Evolutionary conservation across 176 grass and related monocot species (phyloP), one percentile per base, ranked within the genome.

Genomic region (Luzula sylvatica): DNA sequence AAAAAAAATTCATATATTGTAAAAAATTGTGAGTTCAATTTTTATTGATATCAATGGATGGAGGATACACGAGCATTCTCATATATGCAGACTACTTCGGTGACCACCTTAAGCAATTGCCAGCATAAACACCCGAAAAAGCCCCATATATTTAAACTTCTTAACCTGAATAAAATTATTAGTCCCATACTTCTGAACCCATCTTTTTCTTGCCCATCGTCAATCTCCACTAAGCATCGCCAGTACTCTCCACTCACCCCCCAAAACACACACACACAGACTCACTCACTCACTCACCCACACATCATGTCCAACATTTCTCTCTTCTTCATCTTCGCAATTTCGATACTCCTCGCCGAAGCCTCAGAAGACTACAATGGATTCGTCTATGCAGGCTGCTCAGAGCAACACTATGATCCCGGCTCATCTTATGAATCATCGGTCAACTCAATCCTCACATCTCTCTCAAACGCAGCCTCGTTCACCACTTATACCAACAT

Each of bases 331-430:
- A 20, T 66, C 14, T n/a, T 83, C 51, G 50, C 51, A 4, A 23
- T 80, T 5, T 51, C 79, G 45, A 20, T 56, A 6, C 44, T 43
- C 14, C 38, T 3, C 15, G 8, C 41, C 26, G 9, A 0, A n/a
- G 47, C 61, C 18, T 23, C 46, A 18, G 83, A 75, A 16, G 79
- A 83, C 69, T 71, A 71, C 66, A 74, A 70, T 12, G 72, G 65
- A 47, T 87, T 95, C 56, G 69, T 95, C 65, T 95, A 95, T 46
- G 76, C 79, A 26, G 88, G 79, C 16, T 95, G 88, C 72, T 87
- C 83, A 44, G 69, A 83, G 69, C 72, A 58, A 11, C 76, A 65
- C 55, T 95, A 95, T 42, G 53, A 26, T 26, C 42, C 76, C 3
- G 56, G 46, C 3, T 69, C 83, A 4, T 65, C 55, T 53, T 87